Conservation (phyloP, 164 flowering plant species). For the Warburgia ugandensis region DNA sequence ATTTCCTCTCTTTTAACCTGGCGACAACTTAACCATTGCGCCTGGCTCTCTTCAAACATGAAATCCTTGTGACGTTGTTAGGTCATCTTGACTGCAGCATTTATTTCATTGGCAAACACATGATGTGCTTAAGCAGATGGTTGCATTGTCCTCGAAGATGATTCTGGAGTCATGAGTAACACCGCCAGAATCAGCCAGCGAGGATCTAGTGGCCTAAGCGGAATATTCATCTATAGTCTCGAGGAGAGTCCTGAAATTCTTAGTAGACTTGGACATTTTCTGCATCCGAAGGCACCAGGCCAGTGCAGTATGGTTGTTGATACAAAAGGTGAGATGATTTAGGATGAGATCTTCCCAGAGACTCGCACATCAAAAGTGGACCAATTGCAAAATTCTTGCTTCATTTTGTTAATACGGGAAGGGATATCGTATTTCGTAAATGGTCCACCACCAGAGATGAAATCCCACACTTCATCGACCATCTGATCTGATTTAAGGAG, state of each 20-base stretch:
- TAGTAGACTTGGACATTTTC: constrained; percentile 97
- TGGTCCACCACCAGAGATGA: constrained; percentile 49
- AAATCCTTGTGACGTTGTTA: constrained; percentile 49
- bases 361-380: constrained; percentile 88
- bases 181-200: constrained; percentile 96
- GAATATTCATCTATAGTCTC: constrained; percentile 83
- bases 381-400: constrained; percentile 90
- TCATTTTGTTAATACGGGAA: constrained; percentile 60
- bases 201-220: constrained; percentile 82
- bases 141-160: constrained; percentile 47
- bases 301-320: constrained; percentile 89
- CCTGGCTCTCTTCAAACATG: constrained; percentile 89
- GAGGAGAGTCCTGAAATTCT: constrained; percentile 76
- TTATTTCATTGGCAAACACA: constrained; percentile 80
- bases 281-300: constrained; percentile 83
- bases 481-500: constrained; percentile 62
- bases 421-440: constrained; percentile 42
- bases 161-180: constrained; percentile 65
- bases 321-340: constrained; percentile 78
- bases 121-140: constrained; percentile 69
- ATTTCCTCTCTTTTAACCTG: too few relatives aligned
- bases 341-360: constrained; percentile 90
- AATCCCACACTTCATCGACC: constrained; percentile 91
- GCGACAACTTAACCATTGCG: too few relatives aligned
- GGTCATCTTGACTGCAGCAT: constrained; percentile 56